Evolutionary conservation across 2,329 filamentous ascomycete species (phyloP).

Genomic region (Apiospora marii): DNA sequence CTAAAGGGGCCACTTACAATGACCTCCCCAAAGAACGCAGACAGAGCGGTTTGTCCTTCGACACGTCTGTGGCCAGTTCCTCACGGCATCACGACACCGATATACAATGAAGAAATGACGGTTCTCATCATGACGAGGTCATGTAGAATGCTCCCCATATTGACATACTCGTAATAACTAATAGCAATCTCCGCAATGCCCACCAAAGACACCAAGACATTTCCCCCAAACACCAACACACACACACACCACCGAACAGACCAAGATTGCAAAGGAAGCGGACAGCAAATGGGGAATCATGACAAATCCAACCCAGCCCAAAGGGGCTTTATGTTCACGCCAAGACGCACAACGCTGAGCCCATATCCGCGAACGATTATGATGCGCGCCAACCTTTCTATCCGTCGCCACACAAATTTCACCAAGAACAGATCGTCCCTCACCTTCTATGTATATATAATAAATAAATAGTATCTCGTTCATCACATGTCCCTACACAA

Average conservation of each 20-base stretch:
- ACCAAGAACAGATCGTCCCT: not conserved
- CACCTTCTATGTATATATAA: slow-evolving; percentile 8
- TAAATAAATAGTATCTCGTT: not conserved
- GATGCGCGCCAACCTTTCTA: not conserved
- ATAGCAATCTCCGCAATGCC: slow-evolving; percentile 1
- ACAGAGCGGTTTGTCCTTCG: too few relatives aligned
- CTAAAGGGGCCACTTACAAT: too few relatives aligned
- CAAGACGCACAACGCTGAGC: slow-evolving; percentile 11
- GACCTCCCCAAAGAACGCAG: too few relatives aligned
- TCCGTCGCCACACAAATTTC: not conserved
- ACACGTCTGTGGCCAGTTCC: too few relatives aligned
- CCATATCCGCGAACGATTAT: slow-evolving; percentile 9
- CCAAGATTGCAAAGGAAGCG: not conserved
- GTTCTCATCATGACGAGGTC: too few relatives aligned
- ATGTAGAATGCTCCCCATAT: not conserved
- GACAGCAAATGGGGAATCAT: slow-evolving; percentile 9
- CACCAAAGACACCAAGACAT: not conserved
- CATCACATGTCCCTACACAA: not conserved
- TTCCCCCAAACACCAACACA: not conserved
- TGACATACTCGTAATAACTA: not conserved
- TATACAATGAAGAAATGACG: not conserved
- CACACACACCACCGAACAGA: not conserved
- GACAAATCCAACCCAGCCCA: not conserved
- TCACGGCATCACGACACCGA: too few relatives aligned
- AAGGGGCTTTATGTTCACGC: not conserved